These are phyloP conservation scores for Peniophora sp. DNA, from an alignment of 1,284 basidiomycete species.

Conservation along the genomic window DNA sequence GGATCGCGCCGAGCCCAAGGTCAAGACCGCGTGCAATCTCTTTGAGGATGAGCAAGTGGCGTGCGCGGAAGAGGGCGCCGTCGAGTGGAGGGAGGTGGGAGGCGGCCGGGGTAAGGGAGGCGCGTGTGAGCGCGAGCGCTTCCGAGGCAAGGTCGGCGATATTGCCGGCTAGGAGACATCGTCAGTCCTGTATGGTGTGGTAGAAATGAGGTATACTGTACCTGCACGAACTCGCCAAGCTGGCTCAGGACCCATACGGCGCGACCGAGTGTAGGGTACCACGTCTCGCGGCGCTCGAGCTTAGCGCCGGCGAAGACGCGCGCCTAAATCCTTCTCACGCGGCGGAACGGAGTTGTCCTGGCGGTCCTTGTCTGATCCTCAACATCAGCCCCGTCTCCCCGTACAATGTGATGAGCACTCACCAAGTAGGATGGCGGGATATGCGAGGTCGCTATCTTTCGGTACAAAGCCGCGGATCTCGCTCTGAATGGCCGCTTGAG, in stretches of 20 bases:
- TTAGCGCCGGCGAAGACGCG: constrained; percentile 68
- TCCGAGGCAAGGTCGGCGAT: constrained; percentile 90
- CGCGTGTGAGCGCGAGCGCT: constrained; percentile 73
- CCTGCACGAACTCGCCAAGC: constrained; percentile 86
- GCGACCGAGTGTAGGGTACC: constrained; percentile 83
- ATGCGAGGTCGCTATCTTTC: constrained; percentile 72
- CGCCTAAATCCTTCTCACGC: constrained; percentile 56
- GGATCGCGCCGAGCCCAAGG: constrained; percentile 23
- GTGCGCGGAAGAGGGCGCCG: constrained; percentile 75
- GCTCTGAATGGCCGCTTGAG: constrained; percentile 80
- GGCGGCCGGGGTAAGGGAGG: constrained; percentile 68
- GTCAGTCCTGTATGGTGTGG: no score
- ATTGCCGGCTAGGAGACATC: constrained; percentile 60
- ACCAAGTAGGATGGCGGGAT: constrained; percentile 74
- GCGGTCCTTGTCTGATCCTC: constrained; percentile 34
- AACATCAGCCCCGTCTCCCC: no score
- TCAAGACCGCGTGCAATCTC: constrained; percentile 80
- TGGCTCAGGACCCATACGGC: constrained; percentile 86
- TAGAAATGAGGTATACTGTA: constrained; percentile 22
- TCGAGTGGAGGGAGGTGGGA: constrained; percentile 62
- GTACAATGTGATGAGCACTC: constrained; percentile 16
- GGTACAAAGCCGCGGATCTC: constrained; percentile 81
- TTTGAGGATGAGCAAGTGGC: constrained; percentile 87
- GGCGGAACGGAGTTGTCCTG: constrained; percentile 33
- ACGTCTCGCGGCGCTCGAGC: constrained; percentile 69